phyloP scores from a whole-genome alignment of 2,329 filamentous ascomycete species.

The Gyromitra esculenta region DNA sequence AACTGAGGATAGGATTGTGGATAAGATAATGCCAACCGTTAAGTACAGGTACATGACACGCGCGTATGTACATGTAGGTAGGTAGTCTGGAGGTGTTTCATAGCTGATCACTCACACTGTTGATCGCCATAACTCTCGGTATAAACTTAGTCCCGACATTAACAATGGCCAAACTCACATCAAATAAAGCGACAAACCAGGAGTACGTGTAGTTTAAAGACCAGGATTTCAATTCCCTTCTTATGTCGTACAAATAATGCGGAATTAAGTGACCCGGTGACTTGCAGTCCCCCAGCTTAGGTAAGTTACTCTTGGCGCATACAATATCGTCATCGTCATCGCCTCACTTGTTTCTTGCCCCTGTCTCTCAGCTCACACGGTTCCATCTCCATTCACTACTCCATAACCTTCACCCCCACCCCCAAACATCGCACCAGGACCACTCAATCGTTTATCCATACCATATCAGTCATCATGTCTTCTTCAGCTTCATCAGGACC shows the following conservation, averaged over 20 bases:
- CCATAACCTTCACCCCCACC: not conserved
- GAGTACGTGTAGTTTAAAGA: not conserved
- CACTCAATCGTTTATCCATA: conserved; percentile 20
- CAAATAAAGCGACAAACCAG: not conserved
- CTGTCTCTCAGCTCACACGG: conserved; percentile 29
- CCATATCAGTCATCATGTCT: conserved; percentile 66
- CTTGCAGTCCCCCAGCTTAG: conserved; percentile 3
- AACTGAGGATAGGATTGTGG: not conserved
- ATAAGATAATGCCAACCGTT: not conserved
- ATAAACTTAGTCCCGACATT: not conserved
- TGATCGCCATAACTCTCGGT: not conserved
- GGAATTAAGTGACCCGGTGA: not conserved
- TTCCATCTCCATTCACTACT: conserved; percentile 30
- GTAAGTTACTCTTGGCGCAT: conserved; percentile 18
- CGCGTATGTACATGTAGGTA: no score
- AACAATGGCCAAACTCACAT: not conserved
- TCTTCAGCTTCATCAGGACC: conserved; percentile 74
- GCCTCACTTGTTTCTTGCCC: conserved; percentile 17
- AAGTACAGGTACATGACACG: not conserved
- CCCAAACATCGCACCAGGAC: conserved; percentile 17
- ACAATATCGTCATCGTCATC: conserved; percentile 27
- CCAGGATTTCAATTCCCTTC: not conserved
- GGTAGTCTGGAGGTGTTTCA: not conserved
- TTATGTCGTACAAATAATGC: not conserved
- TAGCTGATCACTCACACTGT: not conserved